Percentiles rank a stretch among this genome's conserved stretches.
Conservation (phyloP, 23 red algal species). For the Agarophyton chilense region DNA sequence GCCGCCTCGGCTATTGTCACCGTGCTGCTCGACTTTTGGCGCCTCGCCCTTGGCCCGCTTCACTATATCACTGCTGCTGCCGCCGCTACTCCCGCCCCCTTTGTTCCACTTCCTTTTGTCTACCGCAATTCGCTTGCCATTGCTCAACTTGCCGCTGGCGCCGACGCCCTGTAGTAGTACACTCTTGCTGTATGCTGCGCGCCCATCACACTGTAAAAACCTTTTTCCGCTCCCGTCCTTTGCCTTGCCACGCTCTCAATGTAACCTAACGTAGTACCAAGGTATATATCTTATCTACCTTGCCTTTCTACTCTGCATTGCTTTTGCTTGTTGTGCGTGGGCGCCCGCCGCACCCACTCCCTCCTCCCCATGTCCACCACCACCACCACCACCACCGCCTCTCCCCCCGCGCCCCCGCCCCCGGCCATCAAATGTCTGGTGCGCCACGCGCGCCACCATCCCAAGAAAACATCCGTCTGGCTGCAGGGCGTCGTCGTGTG, state of each 20-base stretch:
- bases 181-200: too few relatives aligned
- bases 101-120: conserved; percentile 53
- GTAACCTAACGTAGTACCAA: too few relatives aligned
- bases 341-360: too few relatives aligned
- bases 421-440: conserved; percentile 35
- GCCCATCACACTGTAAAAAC: too few relatives aligned
- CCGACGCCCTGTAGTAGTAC: too few relatives aligned
- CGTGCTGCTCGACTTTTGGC: conserved; percentile 93
- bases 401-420: not conserved
- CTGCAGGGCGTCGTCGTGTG: conserved; percentile 48
- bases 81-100: too few relatives aligned
- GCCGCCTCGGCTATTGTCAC: conserved; percentile 90
- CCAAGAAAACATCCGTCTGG: conserved; percentile 37
- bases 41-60: conserved; percentile 79
- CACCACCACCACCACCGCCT: not conserved
- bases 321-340: too few relatives aligned
- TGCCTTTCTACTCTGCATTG: too few relatives aligned
- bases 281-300: too few relatives aligned
- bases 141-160: too few relatives aligned
- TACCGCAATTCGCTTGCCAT: not conserved
- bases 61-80: not conserved
- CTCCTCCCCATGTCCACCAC: not conserved
- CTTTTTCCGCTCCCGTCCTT: too few relatives aligned
- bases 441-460: not conserved
- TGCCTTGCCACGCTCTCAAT: too few relatives aligned